Evolutionary conservation across 2,329 filamentous ascomycete genomes (phyloP).

Genomic region (Aspergillus pseudonomiae): DNA sequence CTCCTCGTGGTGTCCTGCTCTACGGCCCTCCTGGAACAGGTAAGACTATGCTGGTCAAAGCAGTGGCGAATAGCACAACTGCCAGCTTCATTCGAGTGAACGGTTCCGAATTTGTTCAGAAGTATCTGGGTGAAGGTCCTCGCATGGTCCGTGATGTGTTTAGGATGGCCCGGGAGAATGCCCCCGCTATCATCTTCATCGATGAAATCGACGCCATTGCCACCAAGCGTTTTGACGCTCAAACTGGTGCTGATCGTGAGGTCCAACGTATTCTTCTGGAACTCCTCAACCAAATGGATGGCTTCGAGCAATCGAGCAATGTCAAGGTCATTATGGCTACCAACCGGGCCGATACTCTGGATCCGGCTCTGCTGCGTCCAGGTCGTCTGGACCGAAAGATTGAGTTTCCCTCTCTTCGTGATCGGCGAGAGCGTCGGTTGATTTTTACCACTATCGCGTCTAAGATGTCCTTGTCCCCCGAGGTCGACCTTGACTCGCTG

Average conservation of each 20-base stretch:
- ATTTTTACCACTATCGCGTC: conserved; percentile 97
- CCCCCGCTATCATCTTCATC: conserved; percentile 98
- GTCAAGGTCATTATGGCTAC: conserved; percentile 99
- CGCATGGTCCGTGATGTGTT: conserved; percentile 99
- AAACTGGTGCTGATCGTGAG: conserved; percentile 96
- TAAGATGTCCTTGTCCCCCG: conserved; percentile 96
- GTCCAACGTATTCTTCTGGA: conserved; percentile 98
- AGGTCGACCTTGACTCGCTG: conserved; percentile 93
- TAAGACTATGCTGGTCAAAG: conserved; percentile 98
- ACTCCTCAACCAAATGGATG: conserved; percentile 98
- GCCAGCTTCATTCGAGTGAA: conserved; percentile 98
- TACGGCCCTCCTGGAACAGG: conserved; percentile 95
- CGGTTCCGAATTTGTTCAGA: conserved; percentile 97
- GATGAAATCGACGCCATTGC: conserved; percentile 99
- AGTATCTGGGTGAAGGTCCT: conserved; percentile 95
- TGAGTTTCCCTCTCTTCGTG: conserved; percentile 93
- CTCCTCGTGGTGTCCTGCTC: conserved; percentile 90
- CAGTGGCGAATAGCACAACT: conserved; percentile 96
- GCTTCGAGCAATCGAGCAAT: conserved; percentile 97
- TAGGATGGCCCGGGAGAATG: conserved; percentile 98
- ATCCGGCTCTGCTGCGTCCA: conserved; percentile 90
- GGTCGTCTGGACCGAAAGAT: conserved; percentile 98
- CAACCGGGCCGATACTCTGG: conserved; percentile 95
- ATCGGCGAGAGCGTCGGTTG: conserved; percentile 89
- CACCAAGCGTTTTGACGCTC: conserved; percentile 98